Base-by-base conservation (phyloP, 78 protist genomes). In the Dictyostelium citrinum region DNA sequence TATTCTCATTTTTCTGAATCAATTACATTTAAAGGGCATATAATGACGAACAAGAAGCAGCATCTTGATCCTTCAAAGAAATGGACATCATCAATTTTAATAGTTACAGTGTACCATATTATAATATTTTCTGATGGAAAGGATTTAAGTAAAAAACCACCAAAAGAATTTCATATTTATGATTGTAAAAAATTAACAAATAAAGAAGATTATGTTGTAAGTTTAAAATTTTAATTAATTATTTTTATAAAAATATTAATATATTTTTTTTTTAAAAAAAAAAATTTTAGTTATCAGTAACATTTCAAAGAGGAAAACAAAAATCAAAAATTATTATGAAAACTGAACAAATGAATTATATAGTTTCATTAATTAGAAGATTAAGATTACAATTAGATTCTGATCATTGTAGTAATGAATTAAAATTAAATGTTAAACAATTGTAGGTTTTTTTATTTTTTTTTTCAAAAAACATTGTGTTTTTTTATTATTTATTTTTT, bases 301-400 rank as follows among this genome's bases (percentile, higher is more conserved):
- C 82, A 41, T 86, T 86, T 78, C 84, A 78, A 77, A 86, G 39
- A 67, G 93, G 93, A 35, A 86, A 78, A 78, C 83, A 76, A 78
- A 86, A 86, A 24, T 31, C 85, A 60, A 86, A 86, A 35, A 24
- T 86, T 20, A 86, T 27, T 9, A 43, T 86, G 20, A 86, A 86
- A 67, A 41, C 93, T 16, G 93, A 86, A 20, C 61, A 41, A 33
- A 51, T 86, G 78, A 72, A 86, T 29, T 55, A 46, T 41, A 46
- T 86, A 45, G 71, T 86, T 51, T 61, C 84, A 17, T 35, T 86
- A 7, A 27, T 86, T 9, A 76, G 93, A 78, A 51, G 79, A 41
- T 64, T 86, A 64, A 78, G 75, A 61, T 41, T 31, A 27, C 29
- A 14, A 14, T 55, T 72, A 41, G 82, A 86, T 77, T 27, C 77